Evolutionary conservation across 495 filamentous ascomycete genomes (phyloP).

Genomic region (Aspergillus sparsus): DNA sequence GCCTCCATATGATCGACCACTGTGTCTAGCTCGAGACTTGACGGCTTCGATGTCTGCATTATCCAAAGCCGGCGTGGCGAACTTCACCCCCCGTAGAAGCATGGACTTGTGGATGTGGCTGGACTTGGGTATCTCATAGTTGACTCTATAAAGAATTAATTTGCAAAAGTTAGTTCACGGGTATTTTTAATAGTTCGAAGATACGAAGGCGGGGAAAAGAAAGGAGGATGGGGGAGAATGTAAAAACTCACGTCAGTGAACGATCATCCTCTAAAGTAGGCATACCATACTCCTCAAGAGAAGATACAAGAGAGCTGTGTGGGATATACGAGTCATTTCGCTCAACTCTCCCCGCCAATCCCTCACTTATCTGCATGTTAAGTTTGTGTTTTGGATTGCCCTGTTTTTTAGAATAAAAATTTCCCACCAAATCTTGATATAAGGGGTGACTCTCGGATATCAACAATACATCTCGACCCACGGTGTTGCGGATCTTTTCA

Average conservation of each 20-base stretch:
- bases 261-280: conserved; percentile 79
- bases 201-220: background rate
- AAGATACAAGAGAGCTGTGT: conserved; percentile 63
- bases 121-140: conserved; percentile 77
- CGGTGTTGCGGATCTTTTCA: conserved; percentile 74
- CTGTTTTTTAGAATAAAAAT: conserved; percentile 90
- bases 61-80: conserved; percentile 68
- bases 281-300: conserved; percentile 65
- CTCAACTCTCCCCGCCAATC: conserved; percentile 75
- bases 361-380: conserved; percentile 70
- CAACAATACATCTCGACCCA: conserved; percentile 78
- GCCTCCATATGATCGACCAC: conserved; percentile 65
- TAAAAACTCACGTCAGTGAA: conserved; percentile 67
- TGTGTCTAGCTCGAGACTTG: conserved; percentile 56
- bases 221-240: conserved; percentile 2
- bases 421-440: conserved; percentile 75
- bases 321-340: conserved; percentile 82
- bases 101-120: conserved; percentile 84
- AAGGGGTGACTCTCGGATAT: conserved; percentile 79
- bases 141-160: conserved; percentile 60
- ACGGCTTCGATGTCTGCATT: conserved; percentile 70
- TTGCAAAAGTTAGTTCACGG: conserved; percentile 15
- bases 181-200: background rate
- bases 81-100: conserved; percentile 81
- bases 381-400: conserved; percentile 64